phyloP scores from a whole-genome alignment of 352 stramenopile genomes.

The Pythium diclinum region DNA sequence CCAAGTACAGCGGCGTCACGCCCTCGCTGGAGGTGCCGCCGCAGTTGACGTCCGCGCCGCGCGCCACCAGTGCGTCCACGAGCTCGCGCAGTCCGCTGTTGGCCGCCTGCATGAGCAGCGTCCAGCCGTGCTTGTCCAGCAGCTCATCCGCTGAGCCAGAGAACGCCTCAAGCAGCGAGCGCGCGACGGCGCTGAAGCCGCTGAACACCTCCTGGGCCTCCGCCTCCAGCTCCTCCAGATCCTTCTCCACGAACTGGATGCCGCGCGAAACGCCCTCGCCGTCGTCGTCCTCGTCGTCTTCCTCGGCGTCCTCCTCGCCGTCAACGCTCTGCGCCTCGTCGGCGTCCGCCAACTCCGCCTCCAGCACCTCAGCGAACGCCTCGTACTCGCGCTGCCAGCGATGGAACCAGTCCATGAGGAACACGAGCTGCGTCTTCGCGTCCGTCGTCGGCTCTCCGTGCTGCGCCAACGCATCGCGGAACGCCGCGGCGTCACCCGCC shows the following conservation, averaged over 20 bases:
- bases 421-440: slow-evolving; percentile 46
- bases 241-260: slow-evolving; percentile 44
- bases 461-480: slow-evolving; percentile 33
- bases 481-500: slow-evolving; percentile 43
- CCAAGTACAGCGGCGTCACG: slow-evolving; percentile 67
- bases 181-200: slow-evolving; percentile 57
- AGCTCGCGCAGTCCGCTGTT: slow-evolving; percentile 69
- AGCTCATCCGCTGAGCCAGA: slow-evolving; percentile 43
- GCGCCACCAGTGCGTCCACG: slow-evolving; percentile 47
- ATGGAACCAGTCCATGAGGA: slow-evolving; percentile 85
- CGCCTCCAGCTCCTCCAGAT: slow-evolving; percentile 68
- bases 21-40: slow-evolving; percentile 41
- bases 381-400: slow-evolving; percentile 87
- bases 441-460: slow-evolving; percentile 24
- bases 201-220: slow-evolving; percentile 66
- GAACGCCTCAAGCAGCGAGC: slow-evolving; percentile 47
- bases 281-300: slow-evolving; percentile 9
- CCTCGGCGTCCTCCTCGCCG: slow-evolving; percentile 24
- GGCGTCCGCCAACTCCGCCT: slow-evolving; percentile 46
- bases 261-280: slow-evolving; percentile 11
- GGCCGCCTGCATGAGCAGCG: slow-evolving; percentile 81
- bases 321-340: slow-evolving; percentile 21
- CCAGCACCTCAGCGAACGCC: slow-evolving; percentile 67
- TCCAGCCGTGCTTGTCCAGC: slow-evolving; percentile 77
- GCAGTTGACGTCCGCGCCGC: slow-evolving; percentile 62